Evolutionary conservation across 345 rosid species (phyloP).

Genomic region (Adansonia digitata): DNA sequence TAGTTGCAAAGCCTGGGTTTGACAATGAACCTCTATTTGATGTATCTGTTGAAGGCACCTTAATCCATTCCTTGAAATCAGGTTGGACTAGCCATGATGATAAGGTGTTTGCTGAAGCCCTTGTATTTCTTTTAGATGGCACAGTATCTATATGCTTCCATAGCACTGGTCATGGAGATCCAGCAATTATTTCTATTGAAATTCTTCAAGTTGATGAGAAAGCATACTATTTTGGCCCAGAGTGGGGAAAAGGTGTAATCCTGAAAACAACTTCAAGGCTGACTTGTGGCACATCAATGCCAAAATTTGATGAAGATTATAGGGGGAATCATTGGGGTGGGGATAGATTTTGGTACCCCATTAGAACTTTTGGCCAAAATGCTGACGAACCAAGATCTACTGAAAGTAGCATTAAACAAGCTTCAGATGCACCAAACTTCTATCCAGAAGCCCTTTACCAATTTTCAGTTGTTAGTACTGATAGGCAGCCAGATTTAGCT

Average conservation of each 20-base stretch:
- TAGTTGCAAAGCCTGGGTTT: slow-evolving; percentile 32
- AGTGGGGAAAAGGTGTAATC: slow-evolving; percentile 52
- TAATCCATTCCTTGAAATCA: slow-evolving; percentile 61
- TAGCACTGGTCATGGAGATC: slow-evolving; percentile 98
- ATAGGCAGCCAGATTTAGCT: slow-evolving; percentile 54
- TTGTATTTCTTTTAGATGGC: slow-evolving; percentile 57
- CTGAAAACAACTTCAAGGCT: slow-evolving; percentile 70
- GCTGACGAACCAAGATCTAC: slow-evolving; percentile 63
- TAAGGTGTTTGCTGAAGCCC: slow-evolving; percentile 76
- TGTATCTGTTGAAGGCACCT: slow-evolving; percentile 83
- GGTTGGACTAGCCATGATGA: slow-evolving; percentile 85
- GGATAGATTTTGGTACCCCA: slow-evolving; percentile 83
- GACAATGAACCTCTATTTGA: slow-evolving; percentile 89
- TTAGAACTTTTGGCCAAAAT: slow-evolving; percentile 48
- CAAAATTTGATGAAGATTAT: slow-evolving; percentile 71
- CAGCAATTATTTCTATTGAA: slow-evolving; percentile 77
- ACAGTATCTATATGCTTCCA: slow-evolving; percentile 81
- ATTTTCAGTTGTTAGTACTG: slow-evolving; percentile 68
- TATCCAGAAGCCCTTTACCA: slow-evolving; percentile 86
- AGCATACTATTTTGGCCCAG: slow-evolving; percentile 62
- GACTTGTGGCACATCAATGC: slow-evolving; percentile 67
- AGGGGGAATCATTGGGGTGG: slow-evolving; percentile 91
- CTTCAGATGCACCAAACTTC: slow-evolving; percentile 71
- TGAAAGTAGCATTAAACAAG: slow-evolving; percentile 51
- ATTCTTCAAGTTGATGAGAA: slow-evolving; percentile 79